Evolutionary conservation across 2,329 filamentous ascomycete genomes (phyloP).

Genomic region (Penicillium capsulatum): DNA sequence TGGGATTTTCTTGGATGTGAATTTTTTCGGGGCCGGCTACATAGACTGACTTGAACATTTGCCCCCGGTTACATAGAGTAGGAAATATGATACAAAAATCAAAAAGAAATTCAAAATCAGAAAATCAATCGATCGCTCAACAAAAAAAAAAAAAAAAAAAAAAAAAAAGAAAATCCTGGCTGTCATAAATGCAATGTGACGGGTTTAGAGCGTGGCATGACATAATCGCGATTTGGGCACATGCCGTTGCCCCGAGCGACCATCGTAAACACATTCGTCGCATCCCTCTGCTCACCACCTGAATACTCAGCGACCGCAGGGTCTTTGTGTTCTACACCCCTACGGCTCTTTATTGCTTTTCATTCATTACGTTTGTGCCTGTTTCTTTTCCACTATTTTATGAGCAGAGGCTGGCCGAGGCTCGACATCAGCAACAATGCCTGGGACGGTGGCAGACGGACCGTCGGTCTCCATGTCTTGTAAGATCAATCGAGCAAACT

Average conservation of each 20-base stretch:
- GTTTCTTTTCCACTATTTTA: slow-evolving; percentile 15
- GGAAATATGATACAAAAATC: slow-evolving; percentile 5
- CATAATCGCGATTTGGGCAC: slow-evolving; percentile 8
- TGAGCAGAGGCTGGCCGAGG: slow-evolving; percentile 38
- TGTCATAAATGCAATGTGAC: slow-evolving; percentile 4
- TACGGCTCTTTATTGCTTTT: slow-evolving; percentile 6
- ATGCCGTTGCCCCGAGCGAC: slow-evolving; percentile 25
- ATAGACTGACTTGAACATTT: slow-evolving; percentile 17
- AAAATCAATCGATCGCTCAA: not conserved
- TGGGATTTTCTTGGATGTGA: slow-evolving; percentile 4
- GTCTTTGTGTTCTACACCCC: slow-evolving; percentile 13
- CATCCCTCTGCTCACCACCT: slow-evolving; percentile 18
- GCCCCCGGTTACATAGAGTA: slow-evolving; percentile 12
- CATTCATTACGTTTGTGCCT: slow-evolving; percentile 10
- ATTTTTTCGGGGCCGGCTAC: slow-evolving; percentile 8
- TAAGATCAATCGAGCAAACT: slow-evolving; percentile 33
- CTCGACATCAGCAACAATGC: slow-evolving; percentile 48
- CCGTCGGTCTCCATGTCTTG: slow-evolving; percentile 66
- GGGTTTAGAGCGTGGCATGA: slow-evolving; percentile 7
- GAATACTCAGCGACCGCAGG: slow-evolving; percentile 19
- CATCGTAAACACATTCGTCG: slow-evolving; percentile 19
- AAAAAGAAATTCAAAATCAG: slow-evolving; percentile 2
- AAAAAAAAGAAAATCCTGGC: too few relatives aligned
- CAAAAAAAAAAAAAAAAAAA: too few relatives aligned
- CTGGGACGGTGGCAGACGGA: slow-evolving; percentile 57